These are phyloP conservation scores for Glebionis coronaria DNA, from an alignment of 129 eudicot species.

Conservation along the genomic window DNA sequence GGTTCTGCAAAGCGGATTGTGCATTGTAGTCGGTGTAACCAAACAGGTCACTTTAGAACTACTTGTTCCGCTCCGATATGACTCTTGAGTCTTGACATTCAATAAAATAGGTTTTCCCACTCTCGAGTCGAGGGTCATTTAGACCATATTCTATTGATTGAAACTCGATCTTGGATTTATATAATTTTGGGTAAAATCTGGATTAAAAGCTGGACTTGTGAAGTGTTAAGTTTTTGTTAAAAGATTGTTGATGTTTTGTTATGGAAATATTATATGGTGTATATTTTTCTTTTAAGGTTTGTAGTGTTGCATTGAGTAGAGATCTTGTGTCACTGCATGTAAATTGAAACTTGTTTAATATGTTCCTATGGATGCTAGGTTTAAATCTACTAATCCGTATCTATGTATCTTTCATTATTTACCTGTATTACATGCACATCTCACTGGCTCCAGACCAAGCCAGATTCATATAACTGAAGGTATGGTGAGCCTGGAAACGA, in stretches of 20 bases:
- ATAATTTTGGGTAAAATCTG: no score
- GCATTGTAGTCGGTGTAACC: constrained; percentile 85
- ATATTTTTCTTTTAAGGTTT: neutral
- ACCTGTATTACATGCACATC: no score
- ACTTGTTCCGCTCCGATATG: constrained; percentile 83
- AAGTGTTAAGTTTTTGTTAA: neutral
- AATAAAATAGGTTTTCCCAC: neutral
- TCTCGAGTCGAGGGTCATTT: neutral
- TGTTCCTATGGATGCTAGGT: constrained; percentile 6
- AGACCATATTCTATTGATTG: neutral
- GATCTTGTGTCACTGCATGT: neutral
- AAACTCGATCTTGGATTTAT: neutral
- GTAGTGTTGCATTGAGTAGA: no score
- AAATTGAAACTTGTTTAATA: constrained; percentile 8
- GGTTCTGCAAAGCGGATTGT: constrained; percentile 62
- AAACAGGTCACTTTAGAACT: constrained; percentile 86
- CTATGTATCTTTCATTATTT: neutral
- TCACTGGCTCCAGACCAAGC: no score
- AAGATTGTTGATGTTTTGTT: neutral
- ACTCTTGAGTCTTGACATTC: neutral
- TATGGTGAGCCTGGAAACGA: no score
- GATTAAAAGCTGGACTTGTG: no score
- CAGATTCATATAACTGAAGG: no score
- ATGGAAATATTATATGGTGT: constrained; percentile 6
- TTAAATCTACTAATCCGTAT: neutral